A percentile compares a stretch with the other conserved stretches of the same genome.
Conservation (phyloP, 306 rosid species). For the Vigna nakashimae region DNA sequence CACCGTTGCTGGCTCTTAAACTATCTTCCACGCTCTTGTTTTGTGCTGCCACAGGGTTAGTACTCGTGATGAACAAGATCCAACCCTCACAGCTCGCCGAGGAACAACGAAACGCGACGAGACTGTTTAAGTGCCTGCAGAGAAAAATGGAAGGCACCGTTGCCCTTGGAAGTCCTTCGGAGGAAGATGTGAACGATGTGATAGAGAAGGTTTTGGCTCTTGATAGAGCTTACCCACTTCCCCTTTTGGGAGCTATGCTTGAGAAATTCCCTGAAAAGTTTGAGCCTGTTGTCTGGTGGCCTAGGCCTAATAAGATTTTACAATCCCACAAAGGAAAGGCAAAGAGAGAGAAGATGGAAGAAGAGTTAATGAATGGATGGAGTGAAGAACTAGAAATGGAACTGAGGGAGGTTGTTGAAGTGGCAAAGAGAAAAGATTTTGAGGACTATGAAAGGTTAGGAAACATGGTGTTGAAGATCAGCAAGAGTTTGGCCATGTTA, state of each 20-base stretch:
- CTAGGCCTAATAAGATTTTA: not conserved
- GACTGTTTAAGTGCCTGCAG: conserved; percentile 31
- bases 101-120: conserved; percentile 46
- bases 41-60: conserved; percentile 24
- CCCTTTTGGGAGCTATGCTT: conserved; percentile 43
- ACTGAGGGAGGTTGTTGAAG: conserved; percentile 25
- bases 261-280: conserved; percentile 41
- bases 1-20: conserved; percentile 41
- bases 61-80: conserved; percentile 44
- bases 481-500: conserved; percentile 8
- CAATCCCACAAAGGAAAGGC: not conserved
- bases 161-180: not conserved
- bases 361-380: conserved; percentile 33
- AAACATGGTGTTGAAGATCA: conserved; percentile 30
- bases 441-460: conserved; percentile 33
- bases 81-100: conserved; percentile 43
- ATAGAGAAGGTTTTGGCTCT: conserved; percentile 46
- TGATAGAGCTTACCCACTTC: conserved; percentile 47
- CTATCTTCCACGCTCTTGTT: conserved; percentile 43
- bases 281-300: conserved; percentile 47
- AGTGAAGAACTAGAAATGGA: conserved; percentile 34
- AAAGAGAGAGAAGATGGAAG: not conserved
- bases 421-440: conserved; percentile 6
- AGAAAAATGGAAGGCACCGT: conserved; percentile 20
- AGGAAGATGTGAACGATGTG: conserved; percentile 34